Evolutionary conservation across 164 flowering plant genomes (phyloP), one percentile per base, ranked within the genome.

Genomic region (Dillenia turbinata): DNA sequence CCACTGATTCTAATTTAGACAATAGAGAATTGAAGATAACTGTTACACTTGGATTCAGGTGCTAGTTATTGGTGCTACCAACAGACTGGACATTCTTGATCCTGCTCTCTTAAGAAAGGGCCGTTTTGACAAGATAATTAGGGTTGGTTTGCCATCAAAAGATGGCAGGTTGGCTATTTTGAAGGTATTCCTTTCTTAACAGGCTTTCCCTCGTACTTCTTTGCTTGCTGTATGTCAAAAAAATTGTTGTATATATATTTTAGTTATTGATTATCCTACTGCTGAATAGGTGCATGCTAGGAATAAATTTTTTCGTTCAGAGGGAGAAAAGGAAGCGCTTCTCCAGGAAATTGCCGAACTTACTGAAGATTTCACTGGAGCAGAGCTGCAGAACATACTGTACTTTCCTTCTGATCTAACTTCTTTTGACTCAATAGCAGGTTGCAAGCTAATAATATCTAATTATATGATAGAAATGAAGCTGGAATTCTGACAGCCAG

Each of bases 31-130:
- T 33, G 47, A 17, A 12, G 50, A 17, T 64, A 64, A n/a, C 58
- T 66, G 50, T 66, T 72, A 68, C 71, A 58, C 49, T 63, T 71
- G 61, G 49, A 69, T 26, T 67, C 86, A 93, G 98, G 97, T 93
- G 53, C 73, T 94, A 67, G 89, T 94, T 69, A 91, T 94, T 63
- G 98, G 97, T 68, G 98, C 98, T 63, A 94, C 97, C 59, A 94
- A 94, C 70, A 86, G 98, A 63, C 70, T 89, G 70, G 98, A 94
- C 71, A 91, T 94, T 64, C 88, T 94, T 57, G 97, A 94, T 83
- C 97, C 96, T 52, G 98, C 98, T 73, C 88, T 94, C 33, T 66
- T 91, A 80, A 79, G 98, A 71, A 94, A 94, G 75, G 98, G 98
- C 16, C 92, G 98, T 62, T 94, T 91, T 75, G 98, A 94, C 80